Base-by-base conservation (phyloP, 139 green algal genomes). In the Diplosphaera chodatii region DNA sequence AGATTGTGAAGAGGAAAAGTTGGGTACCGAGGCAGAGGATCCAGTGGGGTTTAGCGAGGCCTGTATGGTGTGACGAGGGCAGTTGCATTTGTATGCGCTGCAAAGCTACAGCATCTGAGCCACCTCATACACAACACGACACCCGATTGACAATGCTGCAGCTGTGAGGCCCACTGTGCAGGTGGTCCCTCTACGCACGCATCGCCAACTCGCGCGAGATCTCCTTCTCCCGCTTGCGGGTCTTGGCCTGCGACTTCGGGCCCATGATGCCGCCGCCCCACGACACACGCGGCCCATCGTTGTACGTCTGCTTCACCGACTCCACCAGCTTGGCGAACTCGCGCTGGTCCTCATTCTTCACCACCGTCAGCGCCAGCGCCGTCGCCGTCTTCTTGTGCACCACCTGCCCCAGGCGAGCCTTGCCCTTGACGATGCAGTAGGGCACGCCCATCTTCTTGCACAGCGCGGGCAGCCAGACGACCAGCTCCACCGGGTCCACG, bases 331-430 rank as follows among this genome's bases (percentile, higher is more conserved):
- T 98, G 79, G 86, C 86, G 40, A 99, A 91, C 80, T 99, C 95
- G 66, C 91, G 86, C 89, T 97, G 89, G 87, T 99, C 96, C 88
- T 99, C 93, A 74, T 93, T 92, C 87, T 98, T 97, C 29, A 99
- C 92, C 5, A 74, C 81, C 8, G 95, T 99, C 72, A 99, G 70
- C 13, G 82, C 85, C 80, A 99, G 84, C 20, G 91, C 91, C 16
- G 96, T 93, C 32, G 96, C 96, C 32, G 84, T 99, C 90, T 99
- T 99, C 89, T 98, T 91, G 93, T 99, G 95, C 74, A 99, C 96
- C 10, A 99, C 80, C 18, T 81, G 80, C 32, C 92, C 92, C 76
- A 97, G 83, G 77, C 92, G 88, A 27, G 92, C 89, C 85, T 96
- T 96, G 79, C 90, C 86, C 88, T 99, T 99, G 81, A 99, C 91